phyloP scores from a whole-genome alignment of 352 stramenopile species.

The Phytopythium cucurbitacearum region DNA sequence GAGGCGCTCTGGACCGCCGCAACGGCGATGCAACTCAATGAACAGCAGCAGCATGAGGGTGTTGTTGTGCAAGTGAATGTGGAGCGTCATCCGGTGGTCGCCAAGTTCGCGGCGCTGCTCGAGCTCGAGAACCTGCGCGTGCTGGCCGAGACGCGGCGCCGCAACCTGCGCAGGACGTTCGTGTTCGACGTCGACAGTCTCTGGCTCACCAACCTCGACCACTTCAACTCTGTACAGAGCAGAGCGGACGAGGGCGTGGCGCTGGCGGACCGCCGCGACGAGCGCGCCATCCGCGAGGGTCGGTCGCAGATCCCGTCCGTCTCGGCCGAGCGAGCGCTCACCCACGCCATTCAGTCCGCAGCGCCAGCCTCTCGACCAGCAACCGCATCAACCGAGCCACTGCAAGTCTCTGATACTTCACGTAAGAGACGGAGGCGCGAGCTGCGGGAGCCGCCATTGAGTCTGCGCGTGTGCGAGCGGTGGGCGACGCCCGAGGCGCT shows the following conservation, averaged over 20 bases:
- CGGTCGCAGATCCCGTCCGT: constrained; percentile 81
- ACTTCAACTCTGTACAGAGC: constrained; percentile 47
- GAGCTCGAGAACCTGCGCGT: constrained; percentile 70
- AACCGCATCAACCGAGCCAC: too few species aligned
- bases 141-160: constrained; percentile 50
- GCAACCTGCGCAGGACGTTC: constrained; percentile 78
- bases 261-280: constrained; percentile 46
- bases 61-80: constrained; percentile 50
- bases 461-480: too few species aligned
- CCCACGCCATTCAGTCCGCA: constrained; percentile 7
- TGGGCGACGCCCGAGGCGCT: constrained; percentile 16
- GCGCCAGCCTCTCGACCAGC: neutral
- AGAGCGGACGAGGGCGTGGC: neutral
- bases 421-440: too few species aligned
- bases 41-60: constrained; percentile 28
- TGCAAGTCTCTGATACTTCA: too few species aligned
- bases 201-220: constrained; percentile 89
- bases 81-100: constrained; percentile 62
- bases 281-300: constrained; percentile 51
- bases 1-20: constrained; percentile 57
- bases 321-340: constrained; percentile 47
- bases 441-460: too few species aligned
- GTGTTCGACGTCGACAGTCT: constrained; percentile 88
- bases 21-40: constrained; percentile 14
- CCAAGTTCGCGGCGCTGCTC: constrained; percentile 51